phyloP scores from a whole-genome alignment of 768 basidiomycete species.

The Mrakia hoshinonis region DNA sequence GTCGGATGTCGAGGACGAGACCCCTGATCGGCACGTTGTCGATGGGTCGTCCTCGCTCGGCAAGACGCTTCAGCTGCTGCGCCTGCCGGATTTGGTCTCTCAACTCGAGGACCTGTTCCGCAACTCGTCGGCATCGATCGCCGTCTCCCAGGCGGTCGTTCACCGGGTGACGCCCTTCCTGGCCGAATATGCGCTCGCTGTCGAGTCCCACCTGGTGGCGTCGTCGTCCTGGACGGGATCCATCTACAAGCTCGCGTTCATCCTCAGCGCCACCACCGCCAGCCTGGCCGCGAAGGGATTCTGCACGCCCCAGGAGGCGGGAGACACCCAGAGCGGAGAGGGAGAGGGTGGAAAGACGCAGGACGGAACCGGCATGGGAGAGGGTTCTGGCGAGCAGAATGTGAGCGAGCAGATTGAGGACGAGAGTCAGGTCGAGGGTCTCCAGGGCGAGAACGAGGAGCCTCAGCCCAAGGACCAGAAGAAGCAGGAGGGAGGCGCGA shows the following conservation, averaged over 20 bases:
- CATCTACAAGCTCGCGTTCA: conserved; percentile 72
- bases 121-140: conserved; percentile 36
- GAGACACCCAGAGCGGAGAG: conserved; percentile 34
- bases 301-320: conserved; percentile 71
- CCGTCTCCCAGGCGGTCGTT: conserved; percentile 36
- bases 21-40: conserved; percentile 44
- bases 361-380: conserved; percentile 78
- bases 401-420: conserved; percentile 92
- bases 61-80: conserved; percentile 23
- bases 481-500: conserved; percentile 52
- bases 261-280: conserved; percentile 63
- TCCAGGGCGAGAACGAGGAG: conserved; percentile 55
- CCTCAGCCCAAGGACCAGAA: conserved; percentile 41
- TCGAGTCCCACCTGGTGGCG: conserved; percentile 51
- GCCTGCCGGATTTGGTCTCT: conserved; percentile 27
- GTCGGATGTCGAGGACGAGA: conserved; percentile 33
- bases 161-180: conserved; percentile 63
- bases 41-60: conserved; percentile 22
- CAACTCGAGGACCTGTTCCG: conserved; percentile 45
- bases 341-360: conserved; percentile 45
- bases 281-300: conserved; percentile 78
- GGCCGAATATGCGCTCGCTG: conserved; percentile 52
- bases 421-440: conserved; percentile 90
- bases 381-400: conserved; percentile 74
- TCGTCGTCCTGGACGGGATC: conserved; percentile 62